Conservation (phyloP, 805 yeast species). For the Candida orba region DNA sequence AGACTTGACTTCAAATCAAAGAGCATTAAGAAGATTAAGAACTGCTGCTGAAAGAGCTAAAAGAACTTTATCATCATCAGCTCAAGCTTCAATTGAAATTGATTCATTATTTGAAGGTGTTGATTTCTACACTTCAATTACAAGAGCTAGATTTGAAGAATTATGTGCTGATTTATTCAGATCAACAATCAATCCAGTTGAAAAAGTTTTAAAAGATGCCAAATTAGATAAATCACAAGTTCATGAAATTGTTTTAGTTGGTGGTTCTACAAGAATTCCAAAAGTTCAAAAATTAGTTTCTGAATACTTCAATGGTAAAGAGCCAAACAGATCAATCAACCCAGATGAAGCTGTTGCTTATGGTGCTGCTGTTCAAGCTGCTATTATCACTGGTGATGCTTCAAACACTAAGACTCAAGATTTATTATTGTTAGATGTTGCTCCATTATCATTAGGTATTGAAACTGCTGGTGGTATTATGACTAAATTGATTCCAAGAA, state of each 20-base stretch:
- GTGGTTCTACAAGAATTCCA: slow-evolving; percentile 99
- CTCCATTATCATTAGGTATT: slow-evolving; percentile 97
- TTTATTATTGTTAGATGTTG: slow-evolving; percentile 93
- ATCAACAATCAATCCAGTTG: slow-evolving; percentile 93
- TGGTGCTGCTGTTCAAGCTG: slow-evolving; percentile 99
- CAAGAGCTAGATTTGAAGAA: slow-evolving; percentile 99
- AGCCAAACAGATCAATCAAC: slow-evolving; percentile 96
- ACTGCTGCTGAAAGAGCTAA: slow-evolving; percentile 99
- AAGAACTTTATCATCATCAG: slow-evolving; percentile 96
- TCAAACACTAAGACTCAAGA: slow-evolving; percentile 93
- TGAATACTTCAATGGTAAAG: slow-evolving; percentile 97
- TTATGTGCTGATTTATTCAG: slow-evolving; percentile 94
- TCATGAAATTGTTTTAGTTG: slow-evolving; percentile 92
- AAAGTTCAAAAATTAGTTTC: slow-evolving; percentile 94
- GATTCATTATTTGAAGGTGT: slow-evolving; percentile 95
- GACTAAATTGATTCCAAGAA: slow-evolving; percentile 98
- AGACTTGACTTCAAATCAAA: slow-evolving; percentile 87
- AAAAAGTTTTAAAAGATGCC: slow-evolving; percentile 90
- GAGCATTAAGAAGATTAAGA: slow-evolving; percentile 97
- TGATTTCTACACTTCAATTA: slow-evolving; percentile 95
- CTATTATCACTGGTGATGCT: slow-evolving; percentile 94
- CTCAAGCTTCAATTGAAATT: slow-evolving; percentile 94
- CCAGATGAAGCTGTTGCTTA: slow-evolving; percentile 99
- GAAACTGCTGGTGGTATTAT: slow-evolving; percentile 99
- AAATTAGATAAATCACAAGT: slow-evolving; percentile 89